phyloP scores from a whole-genome alignment of 2,329 filamentous ascomycete species.

The Clarireedia monteithiana region DNA sequence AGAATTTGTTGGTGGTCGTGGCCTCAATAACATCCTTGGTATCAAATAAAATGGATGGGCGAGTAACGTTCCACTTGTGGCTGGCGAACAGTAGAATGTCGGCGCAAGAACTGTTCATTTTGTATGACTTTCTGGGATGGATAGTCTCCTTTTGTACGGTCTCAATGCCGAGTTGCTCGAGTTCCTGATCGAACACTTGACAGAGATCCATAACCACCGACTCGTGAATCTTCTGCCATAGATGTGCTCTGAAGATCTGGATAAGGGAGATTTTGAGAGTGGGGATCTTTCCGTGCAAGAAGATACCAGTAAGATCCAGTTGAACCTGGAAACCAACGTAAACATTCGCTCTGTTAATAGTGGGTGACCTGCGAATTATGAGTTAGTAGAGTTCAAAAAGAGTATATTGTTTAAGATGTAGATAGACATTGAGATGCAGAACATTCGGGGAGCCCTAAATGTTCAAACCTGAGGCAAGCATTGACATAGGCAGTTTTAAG shows the following conservation, averaged over 20 bases:
- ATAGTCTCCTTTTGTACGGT: conserved; percentile 99
- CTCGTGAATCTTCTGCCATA: conserved; percentile 99
- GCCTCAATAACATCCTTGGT: conserved; percentile 93
- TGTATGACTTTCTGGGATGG: conserved; percentile 98
- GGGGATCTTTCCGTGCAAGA: conserved; percentile 97
- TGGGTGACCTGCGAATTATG: conserved; percentile 37
- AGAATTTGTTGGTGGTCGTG: conserved; percentile 98
- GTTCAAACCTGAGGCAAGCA: no score
- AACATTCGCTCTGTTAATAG: conserved; percentile 91
- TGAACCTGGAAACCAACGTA: conserved; percentile 99
- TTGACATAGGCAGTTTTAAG: no score
- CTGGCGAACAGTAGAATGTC: conserved; percentile 95
- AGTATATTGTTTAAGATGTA: no score
- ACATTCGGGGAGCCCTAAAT: no score
- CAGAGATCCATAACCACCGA: conserved; percentile 98
- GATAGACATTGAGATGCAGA: no score
- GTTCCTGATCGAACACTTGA: conserved; percentile 89
- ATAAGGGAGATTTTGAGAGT: conserved; percentile 97
- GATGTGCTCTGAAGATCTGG: conserved; percentile 97
- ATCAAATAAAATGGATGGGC: conserved; percentile 87
- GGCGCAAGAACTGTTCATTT: conserved; percentile 99
- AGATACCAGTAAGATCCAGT: conserved; percentile 94
- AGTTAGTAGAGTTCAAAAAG: no score
- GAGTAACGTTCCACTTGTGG: conserved; percentile 97
- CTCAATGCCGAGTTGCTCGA: conserved; percentile 92